phyloP scores from a whole-genome alignment of 2,329 filamentous ascomycete species.

The Apiospora saccharicola region DNA sequence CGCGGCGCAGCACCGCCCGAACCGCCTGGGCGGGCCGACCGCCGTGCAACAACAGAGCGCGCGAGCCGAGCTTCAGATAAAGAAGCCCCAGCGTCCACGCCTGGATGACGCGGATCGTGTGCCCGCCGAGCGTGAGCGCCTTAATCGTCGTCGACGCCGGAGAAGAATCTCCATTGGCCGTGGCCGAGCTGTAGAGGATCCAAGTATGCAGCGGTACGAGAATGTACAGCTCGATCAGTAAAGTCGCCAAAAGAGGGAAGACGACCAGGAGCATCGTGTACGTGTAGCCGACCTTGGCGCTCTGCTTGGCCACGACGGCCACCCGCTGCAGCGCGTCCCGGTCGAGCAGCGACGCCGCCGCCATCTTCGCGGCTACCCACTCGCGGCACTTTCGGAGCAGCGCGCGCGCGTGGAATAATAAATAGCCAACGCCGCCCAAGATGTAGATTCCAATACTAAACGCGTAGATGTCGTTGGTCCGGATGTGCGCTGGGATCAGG shows the following conservation, averaged over 20 bases:
- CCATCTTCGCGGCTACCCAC: conserved; percentile 37
- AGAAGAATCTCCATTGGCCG: conserved; percentile 28
- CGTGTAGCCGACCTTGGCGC: conserved; percentile 70
- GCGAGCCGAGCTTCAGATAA: conserved; percentile 82
- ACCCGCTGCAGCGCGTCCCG: conserved; percentile 42
- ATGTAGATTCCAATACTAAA: conserved; percentile 91
- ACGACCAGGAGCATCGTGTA: conserved; percentile 78
- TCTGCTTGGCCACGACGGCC: conserved; percentile 41
- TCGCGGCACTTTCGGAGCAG: conserved; percentile 44
- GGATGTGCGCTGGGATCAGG: conserved; percentile 74
- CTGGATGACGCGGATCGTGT: conserved; percentile 87
- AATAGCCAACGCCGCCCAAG: conserved; percentile 73
- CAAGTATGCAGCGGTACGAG: conserved; percentile 88
- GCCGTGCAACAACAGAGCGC: conserved; percentile 72
- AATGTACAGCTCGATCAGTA: conserved; percentile 87
- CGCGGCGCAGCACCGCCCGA: conserved; percentile 74
- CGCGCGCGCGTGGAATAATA: conserved; percentile 58
- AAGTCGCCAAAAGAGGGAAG: conserved; percentile 80
- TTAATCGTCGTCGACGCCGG: conserved; percentile 37
- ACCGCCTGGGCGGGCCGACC: conserved; percentile 77
- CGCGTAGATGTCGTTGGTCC: conserved; percentile 94
- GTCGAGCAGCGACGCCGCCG: conserved; percentile 38
- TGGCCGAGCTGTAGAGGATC: conserved; percentile 52
- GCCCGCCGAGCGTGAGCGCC: conserved; percentile 47
- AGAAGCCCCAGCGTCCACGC: conserved; percentile 93